These are phyloP conservation scores for Colletotrichum liriopes DNA, from an alignment of 2,329 filamentous ascomycete genomes.

Conservation along the genomic window DNA sequence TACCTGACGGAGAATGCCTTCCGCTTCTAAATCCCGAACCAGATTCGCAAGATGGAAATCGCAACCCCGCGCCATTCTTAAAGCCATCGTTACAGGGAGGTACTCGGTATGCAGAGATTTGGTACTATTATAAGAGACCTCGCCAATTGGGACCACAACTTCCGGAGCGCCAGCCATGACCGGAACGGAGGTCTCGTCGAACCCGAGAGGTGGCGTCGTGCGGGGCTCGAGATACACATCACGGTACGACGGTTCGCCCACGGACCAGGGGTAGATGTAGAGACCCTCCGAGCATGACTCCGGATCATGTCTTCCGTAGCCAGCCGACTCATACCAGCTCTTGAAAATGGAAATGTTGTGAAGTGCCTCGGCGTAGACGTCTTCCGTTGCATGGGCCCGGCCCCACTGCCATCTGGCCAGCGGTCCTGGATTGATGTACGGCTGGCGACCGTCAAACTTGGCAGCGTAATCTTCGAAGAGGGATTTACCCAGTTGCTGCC, in stretches of 20 bases:
- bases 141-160: constrained; percentile 18
- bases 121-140: constrained; percentile 23
- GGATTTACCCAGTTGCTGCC: constrained; percentile 51
- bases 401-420: constrained; percentile 53
- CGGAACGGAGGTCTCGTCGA: constrained; percentile 15
- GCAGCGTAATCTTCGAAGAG: constrained; percentile 56
- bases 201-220: constrained; percentile 23
- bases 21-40: constrained; percentile 21
- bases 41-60: constrained; percentile 28
- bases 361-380: constrained; percentile 28
- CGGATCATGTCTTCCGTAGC: constrained; percentile 37
- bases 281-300: constrained; percentile 40
- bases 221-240: constrained; percentile 26
- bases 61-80: constrained; percentile 39
- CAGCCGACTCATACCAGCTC: constrained; percentile 38
- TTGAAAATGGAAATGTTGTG: constrained; percentile 35
- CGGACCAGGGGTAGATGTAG: constrained; percentile 35
- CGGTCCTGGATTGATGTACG: constrained; percentile 55
- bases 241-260: constrained; percentile 30
- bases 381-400: constrained; percentile 32
- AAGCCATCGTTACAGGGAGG: constrained; percentile 19
- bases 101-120: constrained; percentile 14
- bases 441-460: constrained; percentile 51
- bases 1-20: constrained; percentile 1
- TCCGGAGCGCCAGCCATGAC: constrained; percentile 19